These are phyloP conservation scores for Penicillium mononematosum DNA, from an alignment of 495 filamentous ascomycete species.

Conservation along the genomic window DNA sequence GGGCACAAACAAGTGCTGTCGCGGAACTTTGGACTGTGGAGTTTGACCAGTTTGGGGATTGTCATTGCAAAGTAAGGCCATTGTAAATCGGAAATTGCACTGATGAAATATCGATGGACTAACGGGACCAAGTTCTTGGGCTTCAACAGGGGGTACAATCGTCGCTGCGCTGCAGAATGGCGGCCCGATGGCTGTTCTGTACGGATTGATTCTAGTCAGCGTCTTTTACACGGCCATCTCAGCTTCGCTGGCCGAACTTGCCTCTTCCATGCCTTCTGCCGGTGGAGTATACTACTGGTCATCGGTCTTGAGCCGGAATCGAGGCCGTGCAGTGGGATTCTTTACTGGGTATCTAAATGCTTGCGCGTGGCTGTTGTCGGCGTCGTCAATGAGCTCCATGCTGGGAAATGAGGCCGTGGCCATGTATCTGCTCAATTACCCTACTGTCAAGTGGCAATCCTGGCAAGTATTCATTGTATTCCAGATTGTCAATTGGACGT, in stretches of 20 bases:
- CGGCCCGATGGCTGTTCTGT: slow-evolving; percentile 45
- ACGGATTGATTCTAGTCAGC: slow-evolving; percentile 41
- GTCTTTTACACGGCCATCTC: slow-evolving; percentile 46
- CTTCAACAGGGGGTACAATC: slow-evolving; percentile 45
- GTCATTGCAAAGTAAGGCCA: slow-evolving; percentile 46
- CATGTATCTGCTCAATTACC: slow-evolving; percentile 66
- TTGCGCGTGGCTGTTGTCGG: slow-evolving; percentile 68
- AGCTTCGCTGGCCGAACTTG: slow-evolving; percentile 59
- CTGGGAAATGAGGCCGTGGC: slow-evolving; percentile 63
- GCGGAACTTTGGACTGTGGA: slow-evolving; percentile 43
- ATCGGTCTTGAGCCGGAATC: slow-evolving; percentile 62
- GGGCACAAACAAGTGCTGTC: slow-evolving; percentile 46
- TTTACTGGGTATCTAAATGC: slow-evolving; percentile 75
- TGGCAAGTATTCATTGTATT: slow-evolving; percentile 79
- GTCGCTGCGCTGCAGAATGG: slow-evolving; percentile 46
- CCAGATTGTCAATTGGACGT: slow-evolving; percentile 62
- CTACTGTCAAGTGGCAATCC: slow-evolving; percentile 52
- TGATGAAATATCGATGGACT: neutral
- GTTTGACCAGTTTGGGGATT: slow-evolving; percentile 46
- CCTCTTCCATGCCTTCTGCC: slow-evolving; percentile 74
- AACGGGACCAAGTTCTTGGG: slow-evolving; percentile 37
- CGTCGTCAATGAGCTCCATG: slow-evolving; percentile 64
- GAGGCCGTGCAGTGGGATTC: slow-evolving; percentile 62
- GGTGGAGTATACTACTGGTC: slow-evolving; percentile 87
- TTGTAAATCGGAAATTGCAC: neutral